Evolutionary conservation across 352 stramenopile genomes (phyloP).

Genomic region (Phytophthora lateralis): DNA sequence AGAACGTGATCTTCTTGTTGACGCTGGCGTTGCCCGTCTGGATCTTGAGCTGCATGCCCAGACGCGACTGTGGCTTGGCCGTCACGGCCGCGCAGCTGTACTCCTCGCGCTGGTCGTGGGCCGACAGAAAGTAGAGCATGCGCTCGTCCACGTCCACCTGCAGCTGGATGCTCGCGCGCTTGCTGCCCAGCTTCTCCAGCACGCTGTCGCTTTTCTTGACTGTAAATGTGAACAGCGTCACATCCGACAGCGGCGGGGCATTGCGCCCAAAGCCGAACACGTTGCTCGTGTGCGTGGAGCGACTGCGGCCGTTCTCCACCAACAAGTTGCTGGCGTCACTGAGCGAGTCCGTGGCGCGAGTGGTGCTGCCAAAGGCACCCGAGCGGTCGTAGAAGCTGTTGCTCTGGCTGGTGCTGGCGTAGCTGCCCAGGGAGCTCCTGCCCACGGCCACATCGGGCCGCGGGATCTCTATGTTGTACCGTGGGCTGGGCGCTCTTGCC

Average conservation of each 20-base stretch:
- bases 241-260: slow-evolving; percentile 52
- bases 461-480: slow-evolving; percentile 69
- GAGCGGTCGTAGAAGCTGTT: slow-evolving; percentile 45
- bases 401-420: slow-evolving; percentile 30
- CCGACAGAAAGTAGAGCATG: slow-evolving; percentile 85
- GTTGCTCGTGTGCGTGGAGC: slow-evolving; percentile 64
- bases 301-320: slow-evolving; percentile 69
- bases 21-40: slow-evolving; percentile 73
- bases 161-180: slow-evolving; percentile 82
- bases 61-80: slow-evolving; percentile 71
- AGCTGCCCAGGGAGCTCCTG: slow-evolving; percentile 50
- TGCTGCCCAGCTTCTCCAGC: slow-evolving; percentile 81
- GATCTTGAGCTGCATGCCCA: slow-evolving; percentile 89
- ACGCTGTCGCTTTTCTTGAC: slow-evolving; percentile 88
- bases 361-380: slow-evolving; percentile 29
- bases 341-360: slow-evolving; percentile 35
- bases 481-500: slow-evolving; percentile 25
- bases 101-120: slow-evolving; percentile 76
- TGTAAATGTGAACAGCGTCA: slow-evolving; percentile 87
- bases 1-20: slow-evolving; percentile 88
- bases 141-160: slow-evolving; percentile 84
- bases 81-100: slow-evolving; percentile 84
- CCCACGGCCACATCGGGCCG: slow-evolving; percentile 40
- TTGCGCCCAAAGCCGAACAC: slow-evolving; percentile 79
- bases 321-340: slow-evolving; percentile 50